Evolutionary conservation across 225 moss, liverwort and hornwort genomes (phyloP).

Genomic region (Rhytidiadelphus loreus): DNA sequence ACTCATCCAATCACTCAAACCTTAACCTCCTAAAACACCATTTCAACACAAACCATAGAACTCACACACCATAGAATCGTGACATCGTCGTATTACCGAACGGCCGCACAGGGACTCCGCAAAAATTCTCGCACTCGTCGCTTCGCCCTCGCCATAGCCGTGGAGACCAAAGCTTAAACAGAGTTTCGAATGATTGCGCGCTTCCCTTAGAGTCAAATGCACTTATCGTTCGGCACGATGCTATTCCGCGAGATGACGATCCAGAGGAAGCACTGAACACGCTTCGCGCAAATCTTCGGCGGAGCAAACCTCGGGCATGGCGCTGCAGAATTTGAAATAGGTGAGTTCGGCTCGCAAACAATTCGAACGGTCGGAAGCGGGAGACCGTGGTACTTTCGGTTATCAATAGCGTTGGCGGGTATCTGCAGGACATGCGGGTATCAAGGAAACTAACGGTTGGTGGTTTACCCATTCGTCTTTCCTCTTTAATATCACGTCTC

Average conservation of each 20-base stretch:
- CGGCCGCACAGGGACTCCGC: neutral
- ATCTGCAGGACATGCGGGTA: neutral
- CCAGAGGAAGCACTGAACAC: neutral
- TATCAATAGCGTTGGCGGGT: neutral
- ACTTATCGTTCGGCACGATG: neutral
- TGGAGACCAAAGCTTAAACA: neutral
- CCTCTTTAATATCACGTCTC: neutral
- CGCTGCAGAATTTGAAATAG: neutral
- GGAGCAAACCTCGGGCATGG: neutral
- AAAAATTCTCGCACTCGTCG: neutral
- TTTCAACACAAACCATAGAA: neutral
- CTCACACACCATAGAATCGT: neutral
- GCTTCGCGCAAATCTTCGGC: neutral
- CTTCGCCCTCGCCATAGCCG: neutral
- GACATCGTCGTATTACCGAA: neutral
- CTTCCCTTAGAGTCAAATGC: neutral
- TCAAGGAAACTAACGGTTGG: neutral
- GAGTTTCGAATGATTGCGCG: neutral
- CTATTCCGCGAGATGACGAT: neutral
- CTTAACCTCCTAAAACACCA: neutral
- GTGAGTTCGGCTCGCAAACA: neutral
- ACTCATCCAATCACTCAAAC: neutral
- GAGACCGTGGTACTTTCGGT: neutral
- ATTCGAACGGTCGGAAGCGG: constrained; percentile 1
- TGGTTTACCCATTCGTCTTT: neutral